phyloP scores from a whole-genome alignment of 768 basidiomycete species.

The Suillus occidentalis region DNA sequence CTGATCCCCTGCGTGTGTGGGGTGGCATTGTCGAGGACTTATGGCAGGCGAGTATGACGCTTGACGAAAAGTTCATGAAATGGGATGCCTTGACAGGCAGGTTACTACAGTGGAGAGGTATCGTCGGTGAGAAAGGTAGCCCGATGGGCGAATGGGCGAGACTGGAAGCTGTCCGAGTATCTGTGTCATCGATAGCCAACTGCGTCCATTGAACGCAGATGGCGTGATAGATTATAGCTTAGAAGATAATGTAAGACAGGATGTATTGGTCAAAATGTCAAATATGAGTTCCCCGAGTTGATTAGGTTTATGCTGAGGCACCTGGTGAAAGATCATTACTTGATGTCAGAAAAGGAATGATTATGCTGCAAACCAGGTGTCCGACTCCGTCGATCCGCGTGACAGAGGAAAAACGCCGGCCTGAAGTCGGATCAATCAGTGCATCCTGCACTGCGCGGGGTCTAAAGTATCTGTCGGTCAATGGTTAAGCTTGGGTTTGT shows the following conservation, averaged over 20 bases:
- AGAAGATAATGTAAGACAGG: not conserved
- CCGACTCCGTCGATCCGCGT: conserved; percentile 28
- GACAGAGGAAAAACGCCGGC: conserved; percentile 25
- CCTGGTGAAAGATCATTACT: conserved; percentile 13
- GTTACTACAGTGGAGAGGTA: conserved; percentile 55
- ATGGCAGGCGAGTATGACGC: conserved; percentile 25
- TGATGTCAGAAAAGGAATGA: not conserved
- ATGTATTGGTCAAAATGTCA: conserved; percentile 18
- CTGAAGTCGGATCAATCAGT: conserved; percentile 25
- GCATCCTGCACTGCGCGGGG: conserved; percentile 33
- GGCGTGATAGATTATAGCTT: not conserved
- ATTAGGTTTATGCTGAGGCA: conserved; percentile 28
- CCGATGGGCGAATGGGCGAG: conserved; percentile 59
- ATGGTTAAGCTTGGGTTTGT: not conserved
- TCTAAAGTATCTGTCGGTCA: conserved; percentile 16
- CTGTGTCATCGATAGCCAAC: not conserved
- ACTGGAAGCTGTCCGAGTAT: conserved; percentile 29
- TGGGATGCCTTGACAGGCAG: conserved; percentile 58
- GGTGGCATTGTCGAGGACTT: conserved; percentile 53
- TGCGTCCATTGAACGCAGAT: not conserved
- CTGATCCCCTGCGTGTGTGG: conserved; percentile 43
- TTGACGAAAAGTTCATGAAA: conserved; percentile 29
- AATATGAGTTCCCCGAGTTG: conserved; percentile 27
- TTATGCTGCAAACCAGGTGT: conserved; percentile 30
- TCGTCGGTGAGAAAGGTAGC: conserved; percentile 39